Base-by-base conservation (phyloP, 768 basidiomycete genomes). In the Hortiboletus campestris region DNA sequence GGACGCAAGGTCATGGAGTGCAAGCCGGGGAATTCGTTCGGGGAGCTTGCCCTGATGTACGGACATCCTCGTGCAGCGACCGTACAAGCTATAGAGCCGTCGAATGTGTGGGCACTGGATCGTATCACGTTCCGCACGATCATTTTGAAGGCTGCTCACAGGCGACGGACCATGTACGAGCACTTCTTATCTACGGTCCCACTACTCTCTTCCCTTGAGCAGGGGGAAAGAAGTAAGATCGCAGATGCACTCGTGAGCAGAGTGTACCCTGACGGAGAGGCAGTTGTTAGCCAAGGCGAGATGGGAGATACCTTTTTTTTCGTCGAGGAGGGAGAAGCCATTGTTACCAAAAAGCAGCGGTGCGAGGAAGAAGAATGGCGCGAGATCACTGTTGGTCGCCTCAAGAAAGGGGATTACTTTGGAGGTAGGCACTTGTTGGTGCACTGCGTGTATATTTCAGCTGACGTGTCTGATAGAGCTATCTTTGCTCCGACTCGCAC, bases 91-190 rank as follows among this genome's bases (percentile, higher is more conserved):
- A 83, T 89, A 43, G 86, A 91, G 53, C 76, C 83, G 2, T 91
- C 86, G 25, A 93, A 88, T 10, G 78, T 98, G 28, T 99, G 97
- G 97, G 88, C 90, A 11, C 80, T 99, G 61, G 97, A 99, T 75
- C 89, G 97, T 53, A 94, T 95, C 64, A 98, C 95, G 4, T 99
- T 98, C 86, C 85, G 97, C 44, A 97, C 94, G 7, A 98, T 99
- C 74, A 89, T 99, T 50, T 81, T 98, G 57, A 94, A 94, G 72
- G 87, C 92, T 49, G 93, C 94, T 34, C 89, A 94, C 63, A 80
- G 89, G 54, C 86, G 94, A 62, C 80, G 96, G 49, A 91, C 90
- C 63, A 95, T 97, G 89, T 98, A 98, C 71, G 97, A 99, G 71
- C 83, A 87, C 35, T 99, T 99, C 80, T 77, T 99, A 53, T 84